These are phyloP conservation scores for Saturnispora serradocipensis DNA, from an alignment of 805 yeast species.

Conservation along the genomic window DNA sequence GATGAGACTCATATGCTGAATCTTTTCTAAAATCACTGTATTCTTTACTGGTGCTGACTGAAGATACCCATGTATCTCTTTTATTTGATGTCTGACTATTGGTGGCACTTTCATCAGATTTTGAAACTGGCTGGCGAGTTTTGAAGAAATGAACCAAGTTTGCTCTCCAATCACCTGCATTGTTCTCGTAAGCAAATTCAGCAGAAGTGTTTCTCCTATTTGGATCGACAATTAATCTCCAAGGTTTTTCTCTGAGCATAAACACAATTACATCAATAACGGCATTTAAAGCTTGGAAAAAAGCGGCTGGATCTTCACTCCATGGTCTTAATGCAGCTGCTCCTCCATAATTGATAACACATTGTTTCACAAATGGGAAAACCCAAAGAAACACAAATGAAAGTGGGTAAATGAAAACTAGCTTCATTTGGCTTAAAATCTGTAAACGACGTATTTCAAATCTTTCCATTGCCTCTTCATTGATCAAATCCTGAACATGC, in stretches of 20 bases:
- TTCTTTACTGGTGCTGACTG: background rate
- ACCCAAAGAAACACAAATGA: conserved; percentile 77
- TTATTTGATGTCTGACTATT: background rate
- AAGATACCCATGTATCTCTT: background rate
- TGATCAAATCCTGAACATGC: conserved; percentile 33
- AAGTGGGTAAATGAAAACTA: conserved; percentile 75
- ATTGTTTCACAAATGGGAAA: conserved; percentile 62
- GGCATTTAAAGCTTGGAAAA: conserved; percentile 75
- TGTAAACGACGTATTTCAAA: conserved; percentile 55
- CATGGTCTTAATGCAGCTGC: conserved; percentile 47
- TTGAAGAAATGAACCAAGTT: background rate
- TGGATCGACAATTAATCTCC: conserved; percentile 33
- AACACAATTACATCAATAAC: conserved; percentile 70
- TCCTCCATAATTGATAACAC: conserved; percentile 36
- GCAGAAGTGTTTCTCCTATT: background rate
- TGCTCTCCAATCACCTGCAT: conserved; percentile 16
- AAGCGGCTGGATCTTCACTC: conserved; percentile 60
- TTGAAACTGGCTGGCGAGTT: background rate
- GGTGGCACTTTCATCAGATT: background rate
- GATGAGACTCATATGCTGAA: background rate
- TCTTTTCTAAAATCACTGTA: background rate
- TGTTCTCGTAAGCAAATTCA: background rate
- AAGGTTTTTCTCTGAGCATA: conserved; percentile 68
- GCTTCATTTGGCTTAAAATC: conserved; percentile 69
- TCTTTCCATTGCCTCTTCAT: conserved; percentile 49